Base-by-base conservation (phyloP, 768 basidiomycete genomes). In the Crucibulum laeve region DNA sequence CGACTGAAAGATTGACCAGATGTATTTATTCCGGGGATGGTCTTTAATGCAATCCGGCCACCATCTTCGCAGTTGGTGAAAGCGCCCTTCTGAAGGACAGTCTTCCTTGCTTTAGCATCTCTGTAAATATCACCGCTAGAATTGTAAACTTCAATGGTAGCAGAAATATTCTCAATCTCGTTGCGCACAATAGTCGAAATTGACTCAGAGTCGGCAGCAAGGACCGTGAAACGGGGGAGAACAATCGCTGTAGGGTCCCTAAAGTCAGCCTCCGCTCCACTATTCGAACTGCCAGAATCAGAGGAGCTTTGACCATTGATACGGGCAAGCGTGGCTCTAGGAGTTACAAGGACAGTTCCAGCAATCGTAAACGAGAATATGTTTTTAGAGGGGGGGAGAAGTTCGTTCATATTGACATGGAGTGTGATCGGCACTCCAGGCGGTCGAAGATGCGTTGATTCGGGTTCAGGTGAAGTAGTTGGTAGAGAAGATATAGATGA, bases 341-440 rank as follows among this genome's bases (percentile, higher is more conserved):
- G 68, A 4, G 71, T 72, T 24, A 91, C 61, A 3, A 89, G 65
- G 34, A 90, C 68, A 5, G 73, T 80, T 4, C 87, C 87, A 8
- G 73, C 70, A 36, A 90, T 75, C 8, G 67, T 73, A 60, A 90
- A 87, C 4, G 73, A 74, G 53, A 91, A 83, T 13, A 67, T 52
- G 46, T 80, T 82, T 61, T 81, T 84, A 22, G 72, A 64, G 6
- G 86, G 78, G 2, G 80, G 76, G 19, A 79, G 68, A 5, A 90
- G 67, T 32, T 90, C 85, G 51, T 87, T 86, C 71, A 90, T 87
- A 55, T 90, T 88, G 46, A 91, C 51, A 56, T 89, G 87, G 6
- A 90, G 62, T 0, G 85, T 87, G 35, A 91, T 70, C 2, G 85
- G 82, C 11, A 71, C 63, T 15, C 73, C 73, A 1, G 87, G 87